Percentiles rank a stretch among this genome's conserved stretches.
Evolutionary conservation across 2,329 filamentous ascomycete genomes (phyloP).

Genomic region (Hymenoscyphus linearis): DNA sequence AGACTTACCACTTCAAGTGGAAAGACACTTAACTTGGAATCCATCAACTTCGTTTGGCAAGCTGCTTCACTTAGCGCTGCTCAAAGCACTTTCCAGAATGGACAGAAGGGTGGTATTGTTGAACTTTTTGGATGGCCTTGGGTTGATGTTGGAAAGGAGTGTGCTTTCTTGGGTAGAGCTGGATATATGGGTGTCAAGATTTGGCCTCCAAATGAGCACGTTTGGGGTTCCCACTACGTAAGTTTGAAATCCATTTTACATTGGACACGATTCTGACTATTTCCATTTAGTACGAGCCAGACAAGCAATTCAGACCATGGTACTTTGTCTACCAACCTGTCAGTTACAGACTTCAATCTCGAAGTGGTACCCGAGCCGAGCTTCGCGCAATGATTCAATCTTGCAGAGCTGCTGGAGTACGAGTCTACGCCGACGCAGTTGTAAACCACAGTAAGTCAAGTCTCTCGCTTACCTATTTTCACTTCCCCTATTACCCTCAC

Average conservation of each 20-base stretch:
- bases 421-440: slow-evolving; percentile 31
- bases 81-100: slow-evolving; percentile 24
- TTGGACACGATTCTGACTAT: too few species aligned
- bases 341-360: slow-evolving; percentile 28
- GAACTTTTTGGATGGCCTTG: slow-evolving; percentile 32
- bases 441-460: slow-evolving; percentile 25
- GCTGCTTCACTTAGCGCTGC: slow-evolving; percentile 24
- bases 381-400: slow-evolving; percentile 20
- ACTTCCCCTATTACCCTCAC: too few species aligned
- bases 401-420: slow-evolving; percentile 27
- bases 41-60: slow-evolving; percentile 30
- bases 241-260: background rate
- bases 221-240: slow-evolving; percentile 29
- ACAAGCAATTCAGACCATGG: slow-evolving; percentile 30
- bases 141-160: slow-evolving; percentile 30
- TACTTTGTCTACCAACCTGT: slow-evolving; percentile 30
- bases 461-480: too few species aligned
- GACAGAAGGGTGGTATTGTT: slow-evolving; percentile 30
- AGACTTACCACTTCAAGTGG: slow-evolving; percentile 24
- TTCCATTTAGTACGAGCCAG: slow-evolving; percentile 22
- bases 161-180: slow-evolving; percentile 28
- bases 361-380: slow-evolving; percentile 27
- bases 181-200: slow-evolving; percentile 32
- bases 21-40: slow-evolving; percentile 24
- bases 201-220: slow-evolving; percentile 29